phyloP scores from a whole-genome alignment of 2,329 filamentous ascomycete genomes.

The Xylaria sp. region DNA sequence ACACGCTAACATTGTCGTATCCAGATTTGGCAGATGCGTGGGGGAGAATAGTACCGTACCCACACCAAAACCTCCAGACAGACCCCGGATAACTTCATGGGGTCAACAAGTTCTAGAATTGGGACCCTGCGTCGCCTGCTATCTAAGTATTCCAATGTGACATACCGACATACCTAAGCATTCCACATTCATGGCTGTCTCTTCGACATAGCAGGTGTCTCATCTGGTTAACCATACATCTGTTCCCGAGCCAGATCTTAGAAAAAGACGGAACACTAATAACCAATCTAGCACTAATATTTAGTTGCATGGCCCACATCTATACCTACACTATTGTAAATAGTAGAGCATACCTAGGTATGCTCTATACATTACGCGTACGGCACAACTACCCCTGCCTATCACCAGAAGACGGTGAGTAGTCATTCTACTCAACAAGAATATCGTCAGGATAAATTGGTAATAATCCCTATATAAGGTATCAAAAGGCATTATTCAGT shows the following conservation, averaged over 20 bases:
- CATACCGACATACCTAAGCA: no score
- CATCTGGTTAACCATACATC: no score
- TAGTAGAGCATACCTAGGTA: no score
- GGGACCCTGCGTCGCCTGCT: no score
- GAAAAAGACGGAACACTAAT: no score
- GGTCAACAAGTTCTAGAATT: slow-evolving; percentile 10
- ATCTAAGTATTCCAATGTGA: background rate
- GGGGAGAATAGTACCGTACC: background rate
- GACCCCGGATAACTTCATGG: slow-evolving; percentile 3
- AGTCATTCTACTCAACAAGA: background rate
- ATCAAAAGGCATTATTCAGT: background rate
- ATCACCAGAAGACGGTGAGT: background rate
- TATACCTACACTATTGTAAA: no score
- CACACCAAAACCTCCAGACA: background rate
- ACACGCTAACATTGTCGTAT: background rate
- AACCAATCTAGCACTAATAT: no score
- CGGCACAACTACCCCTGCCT: no score
- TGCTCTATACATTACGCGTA: no score
- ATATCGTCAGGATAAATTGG: background rate
- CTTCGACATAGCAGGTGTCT: background rate
- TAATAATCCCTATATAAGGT: background rate
- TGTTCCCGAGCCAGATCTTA: no score
- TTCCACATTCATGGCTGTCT: background rate
- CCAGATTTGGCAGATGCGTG: slow-evolving; percentile 15
- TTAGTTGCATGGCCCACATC: no score